Base-by-base conservation (phyloP, 2,329 filamentous ascomycete genomes). In the Calonectria henricotiae region DNA sequence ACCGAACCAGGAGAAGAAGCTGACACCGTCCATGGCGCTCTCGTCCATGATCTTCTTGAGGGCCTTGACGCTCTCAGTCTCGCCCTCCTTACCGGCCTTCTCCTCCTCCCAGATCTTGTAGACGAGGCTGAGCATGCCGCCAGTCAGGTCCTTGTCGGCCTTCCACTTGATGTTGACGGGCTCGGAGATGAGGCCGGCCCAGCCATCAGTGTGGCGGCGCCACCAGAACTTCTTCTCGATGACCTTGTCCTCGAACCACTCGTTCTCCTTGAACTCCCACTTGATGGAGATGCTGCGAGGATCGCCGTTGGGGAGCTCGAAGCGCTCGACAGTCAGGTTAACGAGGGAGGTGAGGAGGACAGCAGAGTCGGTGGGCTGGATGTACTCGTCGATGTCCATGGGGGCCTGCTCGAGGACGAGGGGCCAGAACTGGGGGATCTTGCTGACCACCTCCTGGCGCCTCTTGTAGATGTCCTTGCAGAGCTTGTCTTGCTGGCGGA, bases 181-280 rank as follows among this genome's bases (percentile, higher is more conserved):
- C 85, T 97, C 94, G 27, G 92, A 95, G 68, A 98, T 94, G 39
- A 97, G 88, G 41, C 94, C 94, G 41, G 89, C 86, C 90, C 90
- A 95, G 78, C 89, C 88, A 79, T 92, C 89, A 80, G 87, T 89
- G 70, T 89, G 86, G 81, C 89, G 88, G 75, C 95, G 91, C 87
- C 92, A 94, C 89, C 92, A 96, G 84, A 98, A 98, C 80, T 93
- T 94, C 91, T 98, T 98, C 85, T 96, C 93, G 60, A 98, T 84
- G 65, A 91, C 89, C 65, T 85, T 87, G 84, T 98, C 88, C 80
- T 91, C 88, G 78, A 98, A 98, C 85, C 92, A 91, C 61, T 94
- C 91, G 84, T 98, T 98, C 73, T 91, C 88, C 70, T 84, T 84
- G 83, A 98, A 98, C 78, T 93, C 91, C 79, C 96, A 94, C 72